Conservation (phyloP, 768 basidiomycete species). For the Russula sp. region DNA sequence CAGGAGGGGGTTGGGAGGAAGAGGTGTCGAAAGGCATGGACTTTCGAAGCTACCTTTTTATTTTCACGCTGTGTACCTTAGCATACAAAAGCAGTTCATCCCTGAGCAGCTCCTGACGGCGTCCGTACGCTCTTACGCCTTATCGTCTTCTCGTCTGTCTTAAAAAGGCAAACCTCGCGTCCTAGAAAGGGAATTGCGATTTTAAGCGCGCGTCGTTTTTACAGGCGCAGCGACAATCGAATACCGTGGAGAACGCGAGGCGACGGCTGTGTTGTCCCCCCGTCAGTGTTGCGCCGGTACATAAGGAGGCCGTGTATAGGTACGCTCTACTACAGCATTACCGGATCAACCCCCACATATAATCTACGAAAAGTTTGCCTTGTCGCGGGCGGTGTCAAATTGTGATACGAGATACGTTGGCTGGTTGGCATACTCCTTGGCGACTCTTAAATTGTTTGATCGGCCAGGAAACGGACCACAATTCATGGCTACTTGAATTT, state of each 20-base stretch:
- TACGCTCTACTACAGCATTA: not conserved
- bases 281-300: not conserved
- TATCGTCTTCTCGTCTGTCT: not conserved
- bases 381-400: not conserved
- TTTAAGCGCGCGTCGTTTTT: not conserved
- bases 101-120: not conserved
- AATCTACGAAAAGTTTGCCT: not conserved
- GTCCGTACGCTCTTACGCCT: not conserved
- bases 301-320: not conserved
- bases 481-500: not conserved
- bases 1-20: not conserved
- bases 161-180: not conserved
- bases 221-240: not conserved
- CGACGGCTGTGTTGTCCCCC: conserved; percentile 2
- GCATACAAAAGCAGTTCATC: conserved; percentile 5
- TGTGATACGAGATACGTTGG: not conserved
- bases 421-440: not conserved
- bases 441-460: not conserved
- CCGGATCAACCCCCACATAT: not conserved
- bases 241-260: conserved; percentile 6
- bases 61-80: conserved; percentile 2
- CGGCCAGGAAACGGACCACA: not conserved
- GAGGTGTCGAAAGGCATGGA: not conserved
- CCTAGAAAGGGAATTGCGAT: conserved; percentile 1
- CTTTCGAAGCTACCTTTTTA: conserved; percentile 9